phyloP scores from a whole-genome alignment of 2,329 filamentous ascomycete species.

The Ophiosphaerella herpotricha region DNA sequence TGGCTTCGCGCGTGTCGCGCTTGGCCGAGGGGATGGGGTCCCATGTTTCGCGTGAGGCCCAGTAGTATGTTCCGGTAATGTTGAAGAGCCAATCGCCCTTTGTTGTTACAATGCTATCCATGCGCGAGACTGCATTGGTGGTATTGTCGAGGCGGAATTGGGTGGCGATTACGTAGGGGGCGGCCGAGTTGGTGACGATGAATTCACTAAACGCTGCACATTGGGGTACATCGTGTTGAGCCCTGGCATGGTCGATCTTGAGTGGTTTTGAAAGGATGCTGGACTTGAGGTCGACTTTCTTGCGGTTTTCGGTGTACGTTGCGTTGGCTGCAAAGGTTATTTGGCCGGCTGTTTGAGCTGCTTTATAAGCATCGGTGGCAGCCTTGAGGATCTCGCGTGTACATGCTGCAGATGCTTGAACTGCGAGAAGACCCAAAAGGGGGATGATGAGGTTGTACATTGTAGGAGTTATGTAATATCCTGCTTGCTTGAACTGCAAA shows the following conservation, averaged over 20 bases:
- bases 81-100: constrained; percentile 41
- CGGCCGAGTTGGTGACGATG: constrained; percentile 29
- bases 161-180: constrained; percentile 35
- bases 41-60: constrained; percentile 32
- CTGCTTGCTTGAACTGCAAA: not conserved
- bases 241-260: constrained; percentile 29
- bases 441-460: constrained; percentile 7
- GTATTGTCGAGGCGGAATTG: constrained; percentile 32
- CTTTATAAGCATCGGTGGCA: constrained; percentile 23
- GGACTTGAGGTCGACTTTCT: constrained; percentile 18
- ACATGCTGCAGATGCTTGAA: constrained; percentile 24
- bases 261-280: constrained; percentile 30
- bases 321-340: constrained; percentile 22
- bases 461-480: not conserved
- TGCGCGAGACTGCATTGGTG: constrained; percentile 22
- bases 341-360: constrained; percentile 28
- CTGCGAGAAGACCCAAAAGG: constrained; percentile 4
- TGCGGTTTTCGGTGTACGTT: constrained; percentile 33
- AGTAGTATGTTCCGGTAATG: constrained; percentile 33
- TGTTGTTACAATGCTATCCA: constrained; percentile 33
- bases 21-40: constrained; percentile 19
- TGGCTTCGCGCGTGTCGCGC: constrained; percentile 23
- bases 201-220: constrained; percentile 37
- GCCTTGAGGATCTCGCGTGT: constrained; percentile 23
- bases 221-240: constrained; percentile 30